Base-by-base conservation (phyloP, 1,139 yeast species). In the Yamadazyma sp. region DNA sequence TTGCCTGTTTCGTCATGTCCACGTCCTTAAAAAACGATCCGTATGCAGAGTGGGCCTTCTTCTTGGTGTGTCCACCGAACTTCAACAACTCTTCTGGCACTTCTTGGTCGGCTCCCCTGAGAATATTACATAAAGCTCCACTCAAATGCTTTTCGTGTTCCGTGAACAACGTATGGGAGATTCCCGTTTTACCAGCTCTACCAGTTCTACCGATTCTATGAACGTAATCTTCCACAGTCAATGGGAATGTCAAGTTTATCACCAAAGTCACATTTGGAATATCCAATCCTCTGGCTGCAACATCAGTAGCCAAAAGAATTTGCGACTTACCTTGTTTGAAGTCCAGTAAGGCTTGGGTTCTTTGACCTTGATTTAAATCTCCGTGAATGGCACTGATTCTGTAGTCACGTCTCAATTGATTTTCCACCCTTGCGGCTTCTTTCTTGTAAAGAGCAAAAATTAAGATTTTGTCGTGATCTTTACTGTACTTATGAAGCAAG, bases 161-260 rank as follows among this genome's bases (percentile, higher is more conserved):
- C 7, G 99, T 94, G 69, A 92, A 92, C 39, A 92, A 72, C 1
- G 98, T 92, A 58, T 90, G 95, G 14, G 99, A 96, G 47, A 80
- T 79, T 56, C 99, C 99, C 2, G 89, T 73, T 63, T 86, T 88
- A 31, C 98, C 98, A 12, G 98, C 98, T 69, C 99, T 83, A 45
- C 98, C 98, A 13, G 98, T 92, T 74, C 98, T 84, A 50, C 98
- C 98, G 52, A 92, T 92, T 67, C 98, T 80, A 63, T 92, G 98
- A 34, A 92, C 98, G 56, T 92, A 92, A 67, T 94, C 98, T 66
- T 92, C 99, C 17, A 88, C 95, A 0, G 98, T 92, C 54, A 94
- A 76, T 35, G 99, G 99, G 82, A 92, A 92, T 3, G 98, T 92
- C 62, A 94, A 73, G 62, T 92, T 92, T 60, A 92, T 89, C 34